Evolutionary conservation across 306 rosid genomes (phyloP).

Genomic region (Vachellia collinsii): DNA sequence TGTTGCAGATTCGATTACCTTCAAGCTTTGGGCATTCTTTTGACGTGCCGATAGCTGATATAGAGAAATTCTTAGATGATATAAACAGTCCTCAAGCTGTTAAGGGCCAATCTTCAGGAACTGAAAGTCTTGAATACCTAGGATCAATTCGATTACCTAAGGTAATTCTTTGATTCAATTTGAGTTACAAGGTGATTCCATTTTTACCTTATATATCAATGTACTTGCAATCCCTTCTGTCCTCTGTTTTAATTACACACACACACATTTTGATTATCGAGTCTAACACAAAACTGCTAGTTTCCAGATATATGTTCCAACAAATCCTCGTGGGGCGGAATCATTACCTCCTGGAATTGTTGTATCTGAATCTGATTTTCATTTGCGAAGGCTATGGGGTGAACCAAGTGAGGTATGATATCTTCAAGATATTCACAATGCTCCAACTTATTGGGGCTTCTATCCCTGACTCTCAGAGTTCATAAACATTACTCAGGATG

Average conservation of each 20-base stretch:
- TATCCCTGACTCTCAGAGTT: conserved; percentile 10
- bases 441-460: conserved; percentile 27
- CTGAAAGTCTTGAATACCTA: conserved; percentile 51
- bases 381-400: conserved; percentile 93
- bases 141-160: conserved; percentile 67
- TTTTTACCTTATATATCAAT: conserved; percentile 35
- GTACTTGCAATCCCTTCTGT: not conserved
- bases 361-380: conserved; percentile 81
- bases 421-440: conserved; percentile 28
- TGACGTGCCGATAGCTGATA: conserved; percentile 64
- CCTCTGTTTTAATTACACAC: not conserved
- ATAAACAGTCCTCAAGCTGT: conserved; percentile 37
- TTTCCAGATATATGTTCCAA: conserved; percentile 69
- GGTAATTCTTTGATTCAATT: conserved; percentile 42
- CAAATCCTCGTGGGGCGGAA: conserved; percentile 97
- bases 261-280: not conserved
- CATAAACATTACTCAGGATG: conserved; percentile 15
- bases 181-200: conserved; percentile 53
- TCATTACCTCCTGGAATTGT: conserved; percentile 86
- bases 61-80: conserved; percentile 50
- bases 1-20: conserved; percentile 81
- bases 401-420: conserved; percentile 87
- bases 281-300: not conserved
- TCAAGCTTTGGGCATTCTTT: conserved; percentile 69
- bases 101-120: conserved; percentile 45